A percentile compares a stretch with the other conserved stretches of the same genome.
Evolutionary conservation across 2,329 filamentous ascomycete genomes (phyloP).

Genomic region (Plenodomus tracheiphilus): DNA sequence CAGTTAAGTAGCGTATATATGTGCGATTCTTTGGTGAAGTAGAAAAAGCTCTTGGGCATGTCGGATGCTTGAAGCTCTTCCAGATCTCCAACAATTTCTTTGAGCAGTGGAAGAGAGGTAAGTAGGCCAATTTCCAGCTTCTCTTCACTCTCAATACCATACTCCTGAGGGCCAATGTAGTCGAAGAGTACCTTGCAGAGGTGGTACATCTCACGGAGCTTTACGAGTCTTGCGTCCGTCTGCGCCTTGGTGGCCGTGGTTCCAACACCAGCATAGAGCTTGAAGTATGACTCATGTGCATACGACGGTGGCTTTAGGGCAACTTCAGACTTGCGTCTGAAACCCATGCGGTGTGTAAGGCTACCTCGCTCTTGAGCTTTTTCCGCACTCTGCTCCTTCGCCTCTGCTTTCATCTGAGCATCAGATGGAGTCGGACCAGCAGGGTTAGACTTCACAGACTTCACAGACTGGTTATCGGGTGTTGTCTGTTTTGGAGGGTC

Average conservation of each 20-base stretch:
- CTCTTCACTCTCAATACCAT: conserved; percentile 91
- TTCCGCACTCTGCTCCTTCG: conserved; percentile 47
- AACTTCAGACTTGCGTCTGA: conserved; percentile 57
- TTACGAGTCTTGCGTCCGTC: conserved; percentile 81
- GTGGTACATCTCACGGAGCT: conserved; percentile 89
- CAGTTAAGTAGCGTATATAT: conserved; percentile 98
- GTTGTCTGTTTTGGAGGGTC: conserved; percentile 39
- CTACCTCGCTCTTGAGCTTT: conserved; percentile 38
- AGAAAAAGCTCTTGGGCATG: conserved; percentile 94
- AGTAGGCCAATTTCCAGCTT: conserved; percentile 98
- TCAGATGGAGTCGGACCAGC: conserved; percentile 36
- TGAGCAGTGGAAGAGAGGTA: conserved; percentile 88
- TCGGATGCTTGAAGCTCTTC: conserved; percentile 96
- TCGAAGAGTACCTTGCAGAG: conserved; percentile 95
- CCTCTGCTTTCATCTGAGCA: conserved; percentile 32
- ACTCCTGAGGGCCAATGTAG: conserved; percentile 97
- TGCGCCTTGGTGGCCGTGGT: conserved; percentile 67
- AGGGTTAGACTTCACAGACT: conserved; percentile 28
- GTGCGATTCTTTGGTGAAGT: conserved; percentile 98
- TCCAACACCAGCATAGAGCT: conserved; percentile 78
- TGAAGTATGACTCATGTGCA: conserved; percentile 74
- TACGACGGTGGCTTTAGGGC: conserved; percentile 33
- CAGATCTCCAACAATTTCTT: conserved; percentile 94
- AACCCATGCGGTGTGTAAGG: conserved; percentile 54
- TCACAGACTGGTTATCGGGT: conserved; percentile 28